A percentile compares a stretch with the other conserved stretches of the same genome.
Evolutionary conservation across 805 yeast species (phyloP).

Genomic region (Jamesozyma piceae): DNA sequence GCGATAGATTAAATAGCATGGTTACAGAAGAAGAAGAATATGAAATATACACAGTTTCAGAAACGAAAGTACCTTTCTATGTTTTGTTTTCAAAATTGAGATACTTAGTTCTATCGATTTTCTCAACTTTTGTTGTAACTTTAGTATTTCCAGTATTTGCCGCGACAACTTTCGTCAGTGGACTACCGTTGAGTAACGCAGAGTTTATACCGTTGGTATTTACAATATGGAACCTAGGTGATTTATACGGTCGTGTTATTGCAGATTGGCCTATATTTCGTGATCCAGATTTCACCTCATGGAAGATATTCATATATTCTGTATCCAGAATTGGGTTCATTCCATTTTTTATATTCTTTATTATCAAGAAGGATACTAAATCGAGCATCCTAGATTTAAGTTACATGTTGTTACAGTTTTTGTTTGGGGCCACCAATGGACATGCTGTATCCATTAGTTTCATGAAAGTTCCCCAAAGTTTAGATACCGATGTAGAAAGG

Average conservation of each 20-base stretch:
- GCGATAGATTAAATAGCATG: conserved; percentile 5
- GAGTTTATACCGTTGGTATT: conserved; percentile 70
- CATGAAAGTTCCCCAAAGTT: conserved; percentile 57
- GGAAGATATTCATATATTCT: conserved; percentile 44
- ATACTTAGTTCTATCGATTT: conserved; percentile 58
- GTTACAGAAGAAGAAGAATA: conserved; percentile 9
- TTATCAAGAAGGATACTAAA: conserved; percentile 4
- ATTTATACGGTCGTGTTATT: conserved; percentile 63
- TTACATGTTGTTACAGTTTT: conserved; percentile 61
- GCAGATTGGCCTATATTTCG: conserved; percentile 37
- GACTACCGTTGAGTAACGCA: conserved; percentile 22
- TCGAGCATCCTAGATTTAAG: conserved; percentile 45
- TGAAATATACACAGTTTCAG: conserved; percentile 1
- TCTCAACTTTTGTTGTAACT: conserved; percentile 64
- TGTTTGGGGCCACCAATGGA: conserved; percentile 84
- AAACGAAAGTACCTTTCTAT: conserved; percentile 46
- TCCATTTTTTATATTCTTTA: conserved; percentile 66
- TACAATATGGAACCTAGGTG: conserved; percentile 85
- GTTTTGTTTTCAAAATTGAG: conserved; percentile 54
- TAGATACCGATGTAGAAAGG: conserved; percentile 56
- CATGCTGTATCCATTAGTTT: conserved; percentile 73
- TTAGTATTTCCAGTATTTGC: conserved; percentile 85
- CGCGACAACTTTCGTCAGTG: conserved; percentile 46
- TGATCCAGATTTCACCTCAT: conserved; percentile 14
- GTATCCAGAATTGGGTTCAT: conserved; percentile 48